A percentile compares a stretch with the other conserved stretches of the same genome.
phyloP scores from a whole-genome alignment of 306 rosid genomes.

The Comarum palustre region DNA sequence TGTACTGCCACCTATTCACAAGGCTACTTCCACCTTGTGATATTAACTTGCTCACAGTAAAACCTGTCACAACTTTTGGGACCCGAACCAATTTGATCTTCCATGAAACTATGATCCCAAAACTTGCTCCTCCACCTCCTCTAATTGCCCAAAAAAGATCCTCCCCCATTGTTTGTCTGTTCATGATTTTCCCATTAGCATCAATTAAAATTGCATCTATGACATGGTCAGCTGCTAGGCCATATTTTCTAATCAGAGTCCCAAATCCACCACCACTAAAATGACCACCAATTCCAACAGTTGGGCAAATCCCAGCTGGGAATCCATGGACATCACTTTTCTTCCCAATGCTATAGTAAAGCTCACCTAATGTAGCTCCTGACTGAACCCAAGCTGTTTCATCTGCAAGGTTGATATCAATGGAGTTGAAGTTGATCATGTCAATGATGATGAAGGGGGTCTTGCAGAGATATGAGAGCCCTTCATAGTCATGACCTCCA shows the following conservation, averaged over 20 bases:
- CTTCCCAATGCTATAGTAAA: slow-evolving; percentile 45
- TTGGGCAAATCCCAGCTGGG: slow-evolving; percentile 59
- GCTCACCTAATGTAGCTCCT: slow-evolving; percentile 60
- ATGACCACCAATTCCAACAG: slow-evolving; percentile 57
- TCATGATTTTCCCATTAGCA: slow-evolving; percentile 34
- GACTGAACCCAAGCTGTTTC: slow-evolving; percentile 68
- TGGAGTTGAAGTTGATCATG: slow-evolving; percentile 33
- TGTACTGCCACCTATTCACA: slow-evolving; percentile 42
- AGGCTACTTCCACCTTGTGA: slow-evolving; percentile 29
- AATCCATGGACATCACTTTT: slow-evolving; percentile 44
- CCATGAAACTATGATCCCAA: slow-evolving; percentile 50
- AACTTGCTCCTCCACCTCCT: slow-evolving; percentile 63
- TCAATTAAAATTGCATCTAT: slow-evolving; percentile 45
- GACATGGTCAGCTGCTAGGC: slow-evolving; percentile 45
- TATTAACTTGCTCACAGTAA: slow-evolving; percentile 21
- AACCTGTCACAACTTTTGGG: slow-evolving; percentile 36
- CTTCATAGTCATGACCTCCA: slow-evolving; percentile 69
- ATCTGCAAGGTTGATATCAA: slow-evolving; percentile 30
- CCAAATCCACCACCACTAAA: slow-evolving; percentile 56
- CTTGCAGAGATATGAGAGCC: slow-evolving; percentile 43
- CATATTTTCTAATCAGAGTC: slow-evolving; percentile 41
- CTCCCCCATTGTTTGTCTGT: slow-evolving; percentile 47
- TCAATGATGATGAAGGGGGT: slow-evolving; percentile 50
- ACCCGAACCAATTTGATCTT: slow-evolving; percentile 40
- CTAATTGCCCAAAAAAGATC: slow-evolving; percentile 59